Evolutionary conservation across 108 stramenopile genomes (phyloP), one percentile per base, ranked within the genome.

Genomic region (Nitzschia sp.): DNA sequence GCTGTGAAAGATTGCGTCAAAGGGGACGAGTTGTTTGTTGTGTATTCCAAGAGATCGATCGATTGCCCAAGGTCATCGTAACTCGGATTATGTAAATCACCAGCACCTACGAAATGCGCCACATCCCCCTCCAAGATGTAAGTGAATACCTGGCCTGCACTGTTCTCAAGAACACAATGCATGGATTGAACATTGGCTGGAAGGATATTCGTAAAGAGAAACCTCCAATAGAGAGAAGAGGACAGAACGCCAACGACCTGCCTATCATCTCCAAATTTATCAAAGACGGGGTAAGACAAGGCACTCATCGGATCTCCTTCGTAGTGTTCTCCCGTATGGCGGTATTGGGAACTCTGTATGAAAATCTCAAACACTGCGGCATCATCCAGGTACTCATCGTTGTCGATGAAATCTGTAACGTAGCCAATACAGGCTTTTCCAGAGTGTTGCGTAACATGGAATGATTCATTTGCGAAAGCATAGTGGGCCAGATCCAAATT

Each of bases 1-100:
- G 17, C 29, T 1, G 52, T 21, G 8, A 51, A 19, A 50, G 11
- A 46, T 1, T 10, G 11, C 3, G 21, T 37, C 10, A 15, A 38
- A 15, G 67, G 17, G 26, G 8, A 10, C 1, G 11, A 1, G 65
- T 52, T 19, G 10, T 20, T 17, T 12, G 43, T 6, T 7, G 56
- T 15, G 41, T 29, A 25, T 6, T 42, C 67, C 17, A 21, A 29
- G 21, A 67, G n/a, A 41, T 42, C 41, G n/a, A 52, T 56, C 6
- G 34, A 54, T 10, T 19, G 21, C 10, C 65, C 59, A 5, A 66
- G 24, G 3, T 67, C 53, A 40, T 80, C 65, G 54, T 77, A 89
- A 10, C 53, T 61, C 10, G 52, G 41, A 57, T 89, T 83, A 53
- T 89, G 83, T 8, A 61, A 37, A 57, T 89, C 88, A 10, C 83